Base-by-base conservation (phyloP, 2,329 filamentous ascomycete genomes). In the Arachnomyces sp. region DNA sequence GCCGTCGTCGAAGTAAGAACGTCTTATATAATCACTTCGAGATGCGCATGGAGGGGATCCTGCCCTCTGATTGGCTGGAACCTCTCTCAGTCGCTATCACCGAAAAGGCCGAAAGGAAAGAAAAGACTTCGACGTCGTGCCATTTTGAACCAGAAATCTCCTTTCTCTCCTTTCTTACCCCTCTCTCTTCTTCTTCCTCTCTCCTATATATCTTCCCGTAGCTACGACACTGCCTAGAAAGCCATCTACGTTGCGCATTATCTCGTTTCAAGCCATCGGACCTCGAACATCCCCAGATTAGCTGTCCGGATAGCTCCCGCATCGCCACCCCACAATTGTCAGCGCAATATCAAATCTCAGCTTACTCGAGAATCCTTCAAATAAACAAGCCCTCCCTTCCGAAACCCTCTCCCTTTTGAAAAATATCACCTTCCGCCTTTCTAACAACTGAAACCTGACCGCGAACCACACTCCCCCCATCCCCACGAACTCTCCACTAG, bases 11-110 rank as follows among this genome's bases (percentile, higher is more conserved):
- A 31, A 34, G 20, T 25, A 13, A 33, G 3, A 16, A 14, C 6
- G 40, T 46, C 39, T 35, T 43, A 40, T 44, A 43, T 46, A 30
- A 43, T 40, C 59, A 57, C 61, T 52, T 61, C 56, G 38, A 56
- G 51, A 32, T 45, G 52, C 44, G 49, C 58, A 60, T 63, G 60
- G 60, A 61, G 59, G 59, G 57, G 56, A 50, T 45, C 46, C 43
- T 45, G 38, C 18, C 20, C 42, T 49, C 40, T 56, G 53, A 65
- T 65, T 65, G 62, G 63, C 48, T 46, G 42, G 31, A 38, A 45
- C 36, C 40, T 29, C 11, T 7, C 13, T 7, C 20, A 5, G 20
- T 5, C 5, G 20, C 20, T 25, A 5, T 25, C 20, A 25, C 20
- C 20, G n/a, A 25, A 25, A 25, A 25, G 20, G 9, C 20, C 20